These are phyloP conservation scores for Sphaerostilbella broomeana DNA, from an alignment of 2,329 filamentous ascomycete genomes.

Conservation along the genomic window DNA sequence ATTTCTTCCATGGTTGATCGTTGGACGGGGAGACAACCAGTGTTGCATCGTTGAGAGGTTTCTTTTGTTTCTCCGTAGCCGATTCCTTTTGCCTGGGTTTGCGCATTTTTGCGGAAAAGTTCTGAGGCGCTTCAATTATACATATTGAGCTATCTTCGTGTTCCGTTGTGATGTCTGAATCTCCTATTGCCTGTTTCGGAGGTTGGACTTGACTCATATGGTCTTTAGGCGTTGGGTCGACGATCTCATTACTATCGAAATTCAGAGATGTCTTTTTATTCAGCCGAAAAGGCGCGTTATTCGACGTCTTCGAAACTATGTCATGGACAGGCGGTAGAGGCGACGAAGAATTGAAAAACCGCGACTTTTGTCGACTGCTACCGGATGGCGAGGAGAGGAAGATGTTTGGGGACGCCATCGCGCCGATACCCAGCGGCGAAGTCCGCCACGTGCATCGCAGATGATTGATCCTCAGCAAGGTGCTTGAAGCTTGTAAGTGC, in stretches of 20 bases:
- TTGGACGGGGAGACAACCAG: slow-evolving; percentile 14
- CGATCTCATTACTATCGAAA: slow-evolving; percentile 23
- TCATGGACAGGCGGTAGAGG: slow-evolving; percentile 49
- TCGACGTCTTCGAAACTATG: slow-evolving; percentile 34
- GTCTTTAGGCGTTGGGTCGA: neutral
- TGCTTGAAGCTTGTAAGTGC: slow-evolving; percentile 14
- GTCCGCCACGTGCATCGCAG: slow-evolving; percentile 44
- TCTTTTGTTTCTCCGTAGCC: slow-evolving; percentile 11
- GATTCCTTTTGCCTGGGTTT: slow-evolving; percentile 15
- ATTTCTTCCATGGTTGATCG: slow-evolving; percentile 34
- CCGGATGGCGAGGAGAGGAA: slow-evolving; percentile 27
- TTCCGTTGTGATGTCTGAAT: too few species aligned
- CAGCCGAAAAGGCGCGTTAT: slow-evolving; percentile 27
- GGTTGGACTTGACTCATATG: neutral
- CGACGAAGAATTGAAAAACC: slow-evolving; percentile 39
- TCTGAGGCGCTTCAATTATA: slow-evolving; percentile 18
- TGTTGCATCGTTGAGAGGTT: slow-evolving; percentile 5
- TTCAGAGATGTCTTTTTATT: slow-evolving; percentile 33
- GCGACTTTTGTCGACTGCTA: slow-evolving; percentile 26
- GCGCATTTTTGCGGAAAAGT: slow-evolving; percentile 14
- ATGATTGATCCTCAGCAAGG: slow-evolving; percentile 23
- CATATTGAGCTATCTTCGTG: slow-evolving; percentile 14
- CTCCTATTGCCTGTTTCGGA: neutral
- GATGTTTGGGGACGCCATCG: slow-evolving; percentile 29
- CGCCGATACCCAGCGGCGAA: slow-evolving; percentile 22